These are phyloP conservation scores for Austroboletus festivus DNA, from an alignment of 768 basidiomycete species.

Conservation along the genomic window DNA sequence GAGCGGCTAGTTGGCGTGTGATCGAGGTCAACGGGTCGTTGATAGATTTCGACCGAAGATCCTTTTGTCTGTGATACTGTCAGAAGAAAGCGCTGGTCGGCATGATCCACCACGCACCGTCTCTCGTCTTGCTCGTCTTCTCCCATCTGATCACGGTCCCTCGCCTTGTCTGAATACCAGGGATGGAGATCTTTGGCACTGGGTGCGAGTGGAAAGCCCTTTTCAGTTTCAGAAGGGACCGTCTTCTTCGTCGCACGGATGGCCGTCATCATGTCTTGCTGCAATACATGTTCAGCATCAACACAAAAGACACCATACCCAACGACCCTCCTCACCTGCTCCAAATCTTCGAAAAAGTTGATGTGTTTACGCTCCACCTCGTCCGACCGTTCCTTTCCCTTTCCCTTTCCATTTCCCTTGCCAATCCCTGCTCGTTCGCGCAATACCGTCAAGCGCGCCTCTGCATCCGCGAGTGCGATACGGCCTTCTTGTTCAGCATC, in stretches of 20 bases:
- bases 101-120: conserved; percentile 28
- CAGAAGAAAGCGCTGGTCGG: neutral
- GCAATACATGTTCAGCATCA: neutral
- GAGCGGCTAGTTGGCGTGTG: conserved; percentile 57
- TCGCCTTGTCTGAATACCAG: conserved; percentile 56
- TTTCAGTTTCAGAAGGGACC: conserved; percentile 49
- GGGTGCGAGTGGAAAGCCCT: conserved; percentile 72
- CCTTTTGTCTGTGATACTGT: conserved; percentile 47
- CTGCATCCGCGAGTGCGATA: conserved; percentile 75
- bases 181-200: conserved; percentile 74
- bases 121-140: conserved; percentile 28
- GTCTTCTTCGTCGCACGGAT: conserved; percentile 50
- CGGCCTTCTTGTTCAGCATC: conserved; percentile 70
- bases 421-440: conserved; percentile 55
- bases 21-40: conserved; percentile 77
- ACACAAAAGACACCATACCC: too few species aligned
- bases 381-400: too few species aligned
- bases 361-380: conserved; percentile 53
- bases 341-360: conserved; percentile 82
- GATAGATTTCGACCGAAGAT: conserved; percentile 56
- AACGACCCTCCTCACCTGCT: too few species aligned
- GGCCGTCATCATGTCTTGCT: conserved; percentile 47
- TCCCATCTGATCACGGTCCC: conserved; percentile 11
- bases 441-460: conserved; percentile 68
- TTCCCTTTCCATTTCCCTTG: conserved; percentile 29